Conservation (phyloP, 495 filamentous ascomycete species). For the Neurospora discreta region DNA sequence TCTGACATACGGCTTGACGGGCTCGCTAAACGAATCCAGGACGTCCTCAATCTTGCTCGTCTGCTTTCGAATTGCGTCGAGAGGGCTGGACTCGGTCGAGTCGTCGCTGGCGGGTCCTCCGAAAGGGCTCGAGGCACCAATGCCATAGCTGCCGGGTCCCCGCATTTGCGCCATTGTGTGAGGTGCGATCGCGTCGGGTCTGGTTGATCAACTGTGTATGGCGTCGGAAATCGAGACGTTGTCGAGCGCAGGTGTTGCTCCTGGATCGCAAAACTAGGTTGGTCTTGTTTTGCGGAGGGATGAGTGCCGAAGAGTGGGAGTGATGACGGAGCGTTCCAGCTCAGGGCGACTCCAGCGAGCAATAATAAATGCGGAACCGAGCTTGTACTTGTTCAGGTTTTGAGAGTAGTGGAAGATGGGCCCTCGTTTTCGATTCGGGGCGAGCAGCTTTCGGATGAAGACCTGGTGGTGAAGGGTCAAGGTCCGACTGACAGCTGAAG, state of each 20-base stretch:
- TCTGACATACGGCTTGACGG: conserved; percentile 83
- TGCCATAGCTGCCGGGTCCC: conserved; percentile 92
- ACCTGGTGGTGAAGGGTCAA: not conserved
- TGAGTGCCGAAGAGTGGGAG: not conserved
- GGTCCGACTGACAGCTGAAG: not conserved
- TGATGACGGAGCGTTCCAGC: not conserved
- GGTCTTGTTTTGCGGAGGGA: not conserved
- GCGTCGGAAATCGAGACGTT: not conserved
- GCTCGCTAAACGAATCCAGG: conserved; percentile 79
- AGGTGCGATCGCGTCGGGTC: not conserved
- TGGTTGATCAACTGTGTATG: not conserved
- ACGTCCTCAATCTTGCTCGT: conserved; percentile 97
- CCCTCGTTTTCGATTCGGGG: not conserved
- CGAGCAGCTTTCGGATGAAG: not conserved
- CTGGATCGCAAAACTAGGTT: not conserved
- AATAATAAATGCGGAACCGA: not conserved
- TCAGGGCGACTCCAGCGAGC: not conserved
- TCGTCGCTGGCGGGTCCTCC: conserved; percentile 40
- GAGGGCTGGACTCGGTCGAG: conserved; percentile 69
- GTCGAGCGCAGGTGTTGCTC: not conserved
- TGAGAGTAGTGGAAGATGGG: not conserved
- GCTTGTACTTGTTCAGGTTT: not conserved
- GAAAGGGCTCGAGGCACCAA: conserved; percentile 66
- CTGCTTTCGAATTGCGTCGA: conserved; percentile 85
- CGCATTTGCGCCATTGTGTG: conserved; percentile 81